phyloP scores from a whole-genome alignment of 495 filamentous ascomycete genomes.

The Trichoderma parareesei region DNA sequence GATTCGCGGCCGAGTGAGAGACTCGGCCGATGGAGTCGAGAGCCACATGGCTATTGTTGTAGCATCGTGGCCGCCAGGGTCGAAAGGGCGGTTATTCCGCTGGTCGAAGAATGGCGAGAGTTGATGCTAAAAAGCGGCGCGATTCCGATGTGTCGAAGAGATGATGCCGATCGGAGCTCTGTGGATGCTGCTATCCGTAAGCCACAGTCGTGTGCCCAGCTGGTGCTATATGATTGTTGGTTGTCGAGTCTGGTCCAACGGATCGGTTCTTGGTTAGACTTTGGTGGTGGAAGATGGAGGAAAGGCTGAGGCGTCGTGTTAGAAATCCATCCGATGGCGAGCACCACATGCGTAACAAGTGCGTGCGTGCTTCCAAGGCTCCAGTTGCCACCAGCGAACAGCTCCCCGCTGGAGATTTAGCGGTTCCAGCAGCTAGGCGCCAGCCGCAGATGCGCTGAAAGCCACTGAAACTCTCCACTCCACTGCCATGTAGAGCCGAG shows the following conservation, averaged over 20 bases:
- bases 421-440: too few species aligned
- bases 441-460: too few species aligned
- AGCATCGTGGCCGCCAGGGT: background rate
- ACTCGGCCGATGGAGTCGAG: constrained; percentile 32
- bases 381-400: too few species aligned
- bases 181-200: background rate
- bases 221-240: background rate
- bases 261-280: background rate
- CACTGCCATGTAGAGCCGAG: too few species aligned
- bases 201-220: background rate
- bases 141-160: background rate
- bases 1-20: constrained; percentile 34
- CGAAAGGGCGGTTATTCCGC: background rate
- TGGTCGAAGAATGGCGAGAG: background rate
- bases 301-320: background rate
- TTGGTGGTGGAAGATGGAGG: background rate
- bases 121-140: background rate
- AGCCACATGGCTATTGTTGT: constrained; percentile 23
- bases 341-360: background rate
- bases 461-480: too few species aligned
- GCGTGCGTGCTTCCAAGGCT: background rate
- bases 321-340: background rate
- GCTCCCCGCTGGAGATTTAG: too few species aligned
- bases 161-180: background rate
- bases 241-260: too few species aligned